These are phyloP conservation scores for Evernia prunastri DNA, from an alignment of 495 filamentous ascomycete genomes.

Conservation along the genomic window DNA sequence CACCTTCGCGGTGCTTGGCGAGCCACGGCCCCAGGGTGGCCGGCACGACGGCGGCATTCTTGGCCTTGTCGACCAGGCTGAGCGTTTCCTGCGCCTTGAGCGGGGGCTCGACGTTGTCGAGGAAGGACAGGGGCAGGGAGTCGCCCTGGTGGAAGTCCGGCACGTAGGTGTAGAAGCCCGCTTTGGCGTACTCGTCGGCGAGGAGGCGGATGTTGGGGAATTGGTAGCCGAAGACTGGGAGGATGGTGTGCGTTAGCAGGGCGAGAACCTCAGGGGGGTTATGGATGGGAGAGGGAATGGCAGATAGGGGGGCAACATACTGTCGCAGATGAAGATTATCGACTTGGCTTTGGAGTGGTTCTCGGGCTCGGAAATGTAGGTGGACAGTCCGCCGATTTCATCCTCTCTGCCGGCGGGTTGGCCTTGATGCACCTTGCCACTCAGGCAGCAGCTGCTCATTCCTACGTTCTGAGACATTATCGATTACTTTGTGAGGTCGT, in stretches of 20 bases:
- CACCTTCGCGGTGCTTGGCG: conserved; percentile 32
- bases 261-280: neutral
- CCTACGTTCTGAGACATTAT: conserved; percentile 25
- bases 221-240: conserved; percentile 36
- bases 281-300: neutral
- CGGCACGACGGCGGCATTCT: conserved; percentile 35
- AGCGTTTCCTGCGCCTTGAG: conserved; percentile 24
- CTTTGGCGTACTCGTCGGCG: conserved; percentile 41
- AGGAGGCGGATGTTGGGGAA: conserved; percentile 39
- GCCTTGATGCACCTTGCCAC: conserved; percentile 37
- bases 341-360: conserved; percentile 33
- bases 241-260: neutral
- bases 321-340: conserved; percentile 34
- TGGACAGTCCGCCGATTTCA: conserved; percentile 35
- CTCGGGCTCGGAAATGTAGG: conserved; percentile 31
- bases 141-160: conserved; percentile 40
- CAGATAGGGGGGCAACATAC: conserved; percentile 18
- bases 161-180: conserved; percentile 38
- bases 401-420: conserved; percentile 35
- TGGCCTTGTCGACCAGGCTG: conserved; percentile 32
- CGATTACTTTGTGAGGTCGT: neutral
- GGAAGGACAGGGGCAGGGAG: conserved; percentile 33
- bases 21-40: conserved; percentile 38
- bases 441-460: conserved; percentile 28
- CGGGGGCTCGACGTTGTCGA: conserved; percentile 35